Evolutionary conservation across 805 yeast species (phyloP).

Genomic region (Lipomyces anomalus): DNA sequence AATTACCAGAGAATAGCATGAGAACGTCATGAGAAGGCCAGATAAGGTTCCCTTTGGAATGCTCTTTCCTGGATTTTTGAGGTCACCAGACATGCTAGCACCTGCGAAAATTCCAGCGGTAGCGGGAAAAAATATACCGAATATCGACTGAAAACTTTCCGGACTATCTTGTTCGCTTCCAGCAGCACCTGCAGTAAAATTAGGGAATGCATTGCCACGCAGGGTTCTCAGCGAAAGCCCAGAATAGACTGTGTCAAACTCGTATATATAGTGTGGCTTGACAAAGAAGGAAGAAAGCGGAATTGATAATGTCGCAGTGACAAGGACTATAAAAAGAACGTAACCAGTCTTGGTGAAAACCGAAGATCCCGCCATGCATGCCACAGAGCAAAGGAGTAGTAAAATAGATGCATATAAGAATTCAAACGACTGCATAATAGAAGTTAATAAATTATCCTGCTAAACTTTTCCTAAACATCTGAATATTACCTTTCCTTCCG

Average conservation of each 20-base stretch:
- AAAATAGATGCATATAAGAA: conserved; percentile 67
- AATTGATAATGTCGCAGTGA: conserved; percentile 69
- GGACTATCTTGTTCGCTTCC: conserved; percentile 56
- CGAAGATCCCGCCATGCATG: conserved; percentile 75
- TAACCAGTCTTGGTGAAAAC: conserved; percentile 80
- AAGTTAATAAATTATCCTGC: neutral
- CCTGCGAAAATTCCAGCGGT: conserved; percentile 99
- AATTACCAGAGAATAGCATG: conserved; percentile 73
- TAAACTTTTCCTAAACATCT: no score
- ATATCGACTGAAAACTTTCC: conserved; percentile 77
- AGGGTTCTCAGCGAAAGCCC: conserved; percentile 72
- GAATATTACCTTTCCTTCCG: conserved; percentile 44
- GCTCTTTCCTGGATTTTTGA: conserved; percentile 75
- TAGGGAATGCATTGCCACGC: conserved; percentile 62
- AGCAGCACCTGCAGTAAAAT: conserved; percentile 85
- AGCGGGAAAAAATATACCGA: conserved; percentile 96
- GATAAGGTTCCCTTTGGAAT: conserved; percentile 91
- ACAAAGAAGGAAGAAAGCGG: conserved; percentile 71
- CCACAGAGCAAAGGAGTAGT: conserved; percentile 61
- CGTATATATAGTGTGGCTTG: conserved; percentile 53
- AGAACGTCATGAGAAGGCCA: conserved; percentile 74
- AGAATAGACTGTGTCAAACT: conserved; percentile 36
- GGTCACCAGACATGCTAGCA: conserved; percentile 96
- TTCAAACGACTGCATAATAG: conserved; percentile 50
- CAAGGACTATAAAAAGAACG: conserved; percentile 58